Base-by-base conservation (phyloP, 2,329 filamentous ascomycete species). In the Penicillium sp. region DNA sequence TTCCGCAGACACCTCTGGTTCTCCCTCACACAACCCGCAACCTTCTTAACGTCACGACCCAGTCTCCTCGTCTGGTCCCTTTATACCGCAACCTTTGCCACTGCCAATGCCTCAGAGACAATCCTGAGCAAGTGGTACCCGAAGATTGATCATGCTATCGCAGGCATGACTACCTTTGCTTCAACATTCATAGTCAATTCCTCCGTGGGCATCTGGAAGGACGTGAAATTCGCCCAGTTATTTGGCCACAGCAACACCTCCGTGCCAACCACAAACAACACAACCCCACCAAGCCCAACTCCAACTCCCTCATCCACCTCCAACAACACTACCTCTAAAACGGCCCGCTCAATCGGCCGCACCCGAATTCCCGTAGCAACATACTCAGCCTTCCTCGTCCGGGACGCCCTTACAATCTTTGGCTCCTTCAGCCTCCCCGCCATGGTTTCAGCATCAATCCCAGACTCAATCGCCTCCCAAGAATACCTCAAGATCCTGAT, bases 51-150 rank as follows among this genome's bases (percentile, higher is more conserved):
- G 44, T 75, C 72, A 50, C 77, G 76, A 44, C 74, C 74, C 4
- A 73, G 70, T 58, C 68, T 74, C 38, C 69, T 77, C 4, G 73
- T 77, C 57, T 74, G 74, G 63, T 71, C 74, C 54, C 79, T 93
- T 50, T 96, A 96, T 79, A 89, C 87, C 57, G 87, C 89, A 64
- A 96, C 92, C 50, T 96, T 96, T 76, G 78, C 92, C n/a, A 90
- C 89, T 1, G 91, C 91, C 63, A 96, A 96, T 78, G 77, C 82
- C 6, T 83, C 94, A 70, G 92, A 96, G 76, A 96, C 92, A 0
- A 73, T 84, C 83, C 55, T 87, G 86, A 16, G 89, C 86, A n/a
- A 64, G 82, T 22, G 67, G 45, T 69, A 72, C 74, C 56, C 76
- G 79, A 69, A 74, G 73, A 26, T 79, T 83, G 51, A 81, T 86